A percentile compares a stretch with the other conserved stretches of the same genome.
Conservation (phyloP, 2,329 filamentous ascomycete species). For the Aspergillus uvarum region DNA sequence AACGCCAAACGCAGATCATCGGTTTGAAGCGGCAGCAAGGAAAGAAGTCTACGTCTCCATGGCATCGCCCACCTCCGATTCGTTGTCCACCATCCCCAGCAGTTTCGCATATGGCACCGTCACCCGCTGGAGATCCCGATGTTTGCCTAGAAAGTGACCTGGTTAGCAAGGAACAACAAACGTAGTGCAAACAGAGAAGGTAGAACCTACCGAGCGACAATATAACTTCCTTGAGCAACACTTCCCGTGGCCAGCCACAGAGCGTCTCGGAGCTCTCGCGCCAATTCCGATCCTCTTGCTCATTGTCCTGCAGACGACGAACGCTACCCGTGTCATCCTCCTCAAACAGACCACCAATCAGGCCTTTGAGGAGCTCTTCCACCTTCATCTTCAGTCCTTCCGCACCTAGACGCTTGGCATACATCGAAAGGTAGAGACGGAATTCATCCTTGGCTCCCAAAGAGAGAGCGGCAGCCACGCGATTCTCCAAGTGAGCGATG, state of each 20-base stretch:
- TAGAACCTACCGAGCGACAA: constrained; percentile 76
- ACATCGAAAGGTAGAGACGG: constrained; percentile 94
- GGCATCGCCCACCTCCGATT: constrained; percentile 33
- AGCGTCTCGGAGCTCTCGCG: constrained; percentile 63
- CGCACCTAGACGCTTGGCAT: constrained; percentile 89
- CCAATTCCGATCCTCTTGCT: constrained; percentile 46
- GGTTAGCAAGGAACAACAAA: background rate
- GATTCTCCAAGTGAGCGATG: constrained; percentile 92
- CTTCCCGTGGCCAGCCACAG: constrained; percentile 87
- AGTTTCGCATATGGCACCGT: constrained; percentile 92
- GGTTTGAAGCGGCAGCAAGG: background rate
- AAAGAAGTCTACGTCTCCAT: constrained; percentile 33
- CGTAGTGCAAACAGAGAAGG: background rate
- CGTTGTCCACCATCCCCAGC: constrained; percentile 57
- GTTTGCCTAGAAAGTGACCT: constrained; percentile 57
- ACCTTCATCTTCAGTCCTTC: constrained; percentile 86
- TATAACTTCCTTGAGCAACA: constrained; percentile 85
- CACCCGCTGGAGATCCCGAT: constrained; percentile 86
- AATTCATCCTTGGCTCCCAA: constrained; percentile 89
- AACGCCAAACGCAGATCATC: constrained; percentile 3
- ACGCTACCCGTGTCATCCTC: constrained; percentile 52
- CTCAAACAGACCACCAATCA: constrained; percentile 69
- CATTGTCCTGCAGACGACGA: constrained; percentile 27
- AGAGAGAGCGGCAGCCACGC: constrained; percentile 83
- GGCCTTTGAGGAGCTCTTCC: constrained; percentile 80